A percentile compares a stretch with the other conserved stretches of the same genome.
These are phyloP conservation scores for Mycocentrospora acerina DNA, from an alignment of 2,329 filamentous ascomycete genomes.

Conservation along the genomic window DNA sequence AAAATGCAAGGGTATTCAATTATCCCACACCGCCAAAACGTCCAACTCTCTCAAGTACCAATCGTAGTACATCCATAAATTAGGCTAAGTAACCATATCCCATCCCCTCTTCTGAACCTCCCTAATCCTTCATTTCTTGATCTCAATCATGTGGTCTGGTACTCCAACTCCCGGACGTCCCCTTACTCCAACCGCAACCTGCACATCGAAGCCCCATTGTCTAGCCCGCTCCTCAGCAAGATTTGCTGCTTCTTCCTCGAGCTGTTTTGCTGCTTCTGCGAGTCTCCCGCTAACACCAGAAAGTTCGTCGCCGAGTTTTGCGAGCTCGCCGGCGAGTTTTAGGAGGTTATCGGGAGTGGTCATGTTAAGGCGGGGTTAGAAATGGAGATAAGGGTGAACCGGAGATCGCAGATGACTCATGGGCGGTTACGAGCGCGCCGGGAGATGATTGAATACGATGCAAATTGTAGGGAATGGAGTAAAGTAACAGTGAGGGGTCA, in stretches of 20 bases:
- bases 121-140: conserved; percentile 12
- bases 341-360: conserved; percentile 23
- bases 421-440: too few species aligned
- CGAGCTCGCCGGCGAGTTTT: conserved; percentile 21
- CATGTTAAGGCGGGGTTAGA: conserved; percentile 5
- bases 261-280: conserved; percentile 11
- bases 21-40: too few species aligned
- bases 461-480: too few species aligned
- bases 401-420: too few species aligned
- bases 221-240: conserved; percentile 22
- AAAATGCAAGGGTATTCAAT: too few species aligned
- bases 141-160: conserved; percentile 10
- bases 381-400: too few species aligned
- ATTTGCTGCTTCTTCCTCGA: conserved; percentile 28
- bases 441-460: too few species aligned
- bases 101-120: too few species aligned
- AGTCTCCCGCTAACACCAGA: conserved; percentile 16
- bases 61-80: too few species aligned
- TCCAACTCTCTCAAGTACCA: too few species aligned
- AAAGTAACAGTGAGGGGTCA: too few species aligned
- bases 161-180: conserved; percentile 6
- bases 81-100: too few species aligned
- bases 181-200: conserved; percentile 17
- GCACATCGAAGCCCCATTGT: conserved; percentile 25
- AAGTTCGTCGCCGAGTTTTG: conserved; percentile 15